Conservation (phyloP, 2,329 filamentous ascomycete genomes). For the Sclerotinia trifoliorum region DNA sequence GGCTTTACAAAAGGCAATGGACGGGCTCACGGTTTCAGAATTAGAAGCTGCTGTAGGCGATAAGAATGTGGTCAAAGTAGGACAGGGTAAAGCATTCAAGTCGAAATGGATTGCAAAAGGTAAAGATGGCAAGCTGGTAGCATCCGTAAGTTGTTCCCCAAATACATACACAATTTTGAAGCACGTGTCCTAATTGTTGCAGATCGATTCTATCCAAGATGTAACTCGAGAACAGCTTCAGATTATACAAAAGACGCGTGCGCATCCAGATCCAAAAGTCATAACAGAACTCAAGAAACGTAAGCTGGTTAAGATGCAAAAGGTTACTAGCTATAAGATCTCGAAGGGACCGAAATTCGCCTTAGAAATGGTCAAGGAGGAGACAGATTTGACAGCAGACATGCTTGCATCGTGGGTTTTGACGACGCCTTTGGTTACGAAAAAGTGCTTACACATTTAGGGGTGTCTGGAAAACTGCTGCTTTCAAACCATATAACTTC, state of each 20-base stretch:
- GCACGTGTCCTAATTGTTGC: slow-evolving; percentile 25
- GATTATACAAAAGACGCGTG: slow-evolving; percentile 67
- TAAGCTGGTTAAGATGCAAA: slow-evolving; percentile 81
- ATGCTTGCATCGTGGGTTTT: slow-evolving; percentile 67
- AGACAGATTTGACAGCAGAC: slow-evolving; percentile 91
- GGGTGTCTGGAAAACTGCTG: slow-evolving; percentile 88
- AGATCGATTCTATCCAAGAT: slow-evolving; percentile 74
- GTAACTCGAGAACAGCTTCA: slow-evolving; percentile 73
- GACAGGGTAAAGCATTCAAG: slow-evolving; percentile 93
- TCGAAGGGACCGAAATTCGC: slow-evolving; percentile 86
- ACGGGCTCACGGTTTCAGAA: slow-evolving; percentile 78
- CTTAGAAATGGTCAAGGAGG: slow-evolving; percentile 83
- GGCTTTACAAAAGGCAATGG: slow-evolving; percentile 67
- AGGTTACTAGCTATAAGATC: slow-evolving; percentile 81
- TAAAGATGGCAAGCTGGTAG: slow-evolving; percentile 55
- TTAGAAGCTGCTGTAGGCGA: slow-evolving; percentile 68
- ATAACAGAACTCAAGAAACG: slow-evolving; percentile 85
- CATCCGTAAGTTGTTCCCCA: slow-evolving; percentile 46
- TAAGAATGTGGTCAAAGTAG: slow-evolving; percentile 73
- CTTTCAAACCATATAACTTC: slow-evolving; percentile 84
- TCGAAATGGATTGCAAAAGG: slow-evolving; percentile 69
- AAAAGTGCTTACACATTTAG: slow-evolving; percentile 39
- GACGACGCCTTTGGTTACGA: slow-evolving; percentile 18
- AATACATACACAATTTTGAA: neutral
- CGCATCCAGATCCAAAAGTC: slow-evolving; percentile 70